Percentiles rank a stretch among this genome's conserved stretches.
These are phyloP conservation scores for Larix kaempferi DNA, from an alignment of 75 land plant genomes.

Conservation along the genomic window DNA sequence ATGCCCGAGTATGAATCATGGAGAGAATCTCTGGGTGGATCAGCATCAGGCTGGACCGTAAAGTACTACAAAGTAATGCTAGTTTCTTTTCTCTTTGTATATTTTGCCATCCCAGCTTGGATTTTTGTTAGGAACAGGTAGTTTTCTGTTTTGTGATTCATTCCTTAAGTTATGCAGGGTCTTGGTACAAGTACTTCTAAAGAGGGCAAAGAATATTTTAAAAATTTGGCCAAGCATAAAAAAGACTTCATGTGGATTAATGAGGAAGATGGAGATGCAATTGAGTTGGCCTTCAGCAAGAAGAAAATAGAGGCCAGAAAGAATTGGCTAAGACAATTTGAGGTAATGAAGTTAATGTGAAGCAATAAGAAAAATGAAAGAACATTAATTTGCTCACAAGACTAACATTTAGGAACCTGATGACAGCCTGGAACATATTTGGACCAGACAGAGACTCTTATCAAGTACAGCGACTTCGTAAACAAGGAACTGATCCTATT, in stretches of 20 bases:
- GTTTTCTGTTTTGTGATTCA: not conserved
- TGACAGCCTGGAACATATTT: slow-evolving; percentile 93
- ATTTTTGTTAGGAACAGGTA: not conserved
- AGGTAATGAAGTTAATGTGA: slow-evolving; percentile 39
- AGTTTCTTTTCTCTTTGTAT: not conserved
- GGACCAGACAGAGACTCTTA: slow-evolving; percentile 65
- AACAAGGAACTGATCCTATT: slow-evolving; percentile 94
- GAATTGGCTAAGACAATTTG: slow-evolving; percentile 91
- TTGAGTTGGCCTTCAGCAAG: slow-evolving; percentile 98
- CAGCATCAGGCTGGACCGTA: slow-evolving; percentile 79
- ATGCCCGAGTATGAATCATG: slow-evolving; percentile 97
- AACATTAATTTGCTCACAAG: not conserved
- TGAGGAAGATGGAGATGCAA: slow-evolving; percentile 92
- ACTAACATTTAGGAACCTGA: not conserved
- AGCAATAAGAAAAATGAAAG: not conserved
- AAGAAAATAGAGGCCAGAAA: slow-evolving; percentile 98
- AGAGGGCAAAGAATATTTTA: slow-evolving; percentile 96
- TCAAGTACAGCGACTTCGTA: slow-evolving; percentile 92
- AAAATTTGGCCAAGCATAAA: slow-evolving; percentile 66
- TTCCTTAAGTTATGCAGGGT: slow-evolving; percentile 46
- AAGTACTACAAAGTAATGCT: slow-evolving; percentile 95
- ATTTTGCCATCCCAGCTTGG: not conserved
- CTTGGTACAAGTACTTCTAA: slow-evolving; percentile 92
- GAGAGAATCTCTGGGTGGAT: slow-evolving; percentile 74
- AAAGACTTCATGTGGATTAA: slow-evolving; percentile 86